phyloP scores from a whole-genome alignment of 495 filamentous ascomycete species.

The Talaromyces borbonicus region DNA sequence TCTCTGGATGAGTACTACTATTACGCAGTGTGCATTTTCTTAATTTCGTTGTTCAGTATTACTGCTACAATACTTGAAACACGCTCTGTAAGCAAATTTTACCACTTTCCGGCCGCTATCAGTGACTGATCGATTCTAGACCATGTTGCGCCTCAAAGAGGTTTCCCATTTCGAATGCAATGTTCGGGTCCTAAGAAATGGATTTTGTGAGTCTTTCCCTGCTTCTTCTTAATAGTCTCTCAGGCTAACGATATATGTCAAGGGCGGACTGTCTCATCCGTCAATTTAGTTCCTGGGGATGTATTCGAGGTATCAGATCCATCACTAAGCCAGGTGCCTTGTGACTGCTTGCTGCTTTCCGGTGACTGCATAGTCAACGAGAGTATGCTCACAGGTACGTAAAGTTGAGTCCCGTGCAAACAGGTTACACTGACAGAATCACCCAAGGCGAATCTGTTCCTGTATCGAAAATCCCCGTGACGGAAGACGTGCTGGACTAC shows the following conservation, averaged over 20 bases:
- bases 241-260: neutral
- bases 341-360: conserved; percentile 82
- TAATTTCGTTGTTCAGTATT: conserved; percentile 91
- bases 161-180: conserved; percentile 94
- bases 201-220: conserved; percentile 65
- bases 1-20: conserved; percentile 94
- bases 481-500: conserved; percentile 63
- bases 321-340: conserved; percentile 84
- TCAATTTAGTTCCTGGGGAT: conserved; percentile 89
- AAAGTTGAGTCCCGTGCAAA: neutral
- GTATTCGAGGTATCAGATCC: conserved; percentile 97
- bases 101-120: conserved; percentile 2
- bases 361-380: conserved; percentile 99
- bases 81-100: conserved; percentile 48
- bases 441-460: conserved; percentile 82
- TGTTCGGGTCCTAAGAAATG: conserved; percentile 82
- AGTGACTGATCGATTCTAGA: conserved; percentile 36
- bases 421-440: neutral
- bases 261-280: conserved; percentile 81
- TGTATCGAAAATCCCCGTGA: conserved; percentile 82
- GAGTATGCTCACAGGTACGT: conserved; percentile 88
- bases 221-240: neutral
- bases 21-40: conserved; percentile 90
- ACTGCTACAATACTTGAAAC: conserved; percentile 84
- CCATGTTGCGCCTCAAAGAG: conserved; percentile 82